phyloP scores from a whole-genome alignment of 225 moss, liverwort and hornwort species.

The Pseudisothecium myosuroides region DNA sequence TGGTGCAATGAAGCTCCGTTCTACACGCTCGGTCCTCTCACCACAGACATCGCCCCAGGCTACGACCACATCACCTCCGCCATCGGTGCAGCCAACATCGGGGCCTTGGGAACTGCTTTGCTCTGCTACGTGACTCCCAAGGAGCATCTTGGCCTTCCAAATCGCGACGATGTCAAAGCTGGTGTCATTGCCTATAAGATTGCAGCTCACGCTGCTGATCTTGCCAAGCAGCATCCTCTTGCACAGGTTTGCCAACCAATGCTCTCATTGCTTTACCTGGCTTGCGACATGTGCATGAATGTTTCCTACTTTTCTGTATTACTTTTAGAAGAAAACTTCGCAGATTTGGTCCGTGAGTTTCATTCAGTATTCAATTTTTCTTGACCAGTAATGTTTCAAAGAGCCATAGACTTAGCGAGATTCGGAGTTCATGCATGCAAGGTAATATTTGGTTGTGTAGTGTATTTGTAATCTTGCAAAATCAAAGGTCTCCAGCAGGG shows the following conservation, averaged over 20 bases:
- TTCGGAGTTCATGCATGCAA: neutral
- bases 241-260: slow-evolving; percentile 34
- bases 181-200: slow-evolving; percentile 95
- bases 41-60: slow-evolving; percentile 90
- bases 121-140: slow-evolving; percentile 94
- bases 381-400: neutral
- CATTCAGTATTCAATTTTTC: neutral
- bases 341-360: neutral
- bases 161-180: slow-evolving; percentile 86
- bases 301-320: neutral
- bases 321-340: neutral
- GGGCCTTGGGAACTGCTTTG: slow-evolving; percentile 82
- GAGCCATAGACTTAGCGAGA: neutral
- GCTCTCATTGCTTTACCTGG: neutral
- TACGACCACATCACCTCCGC: slow-evolving; percentile 97
- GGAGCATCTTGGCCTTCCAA: slow-evolving; percentile 89
- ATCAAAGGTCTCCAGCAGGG: neutral
- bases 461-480: neutral
- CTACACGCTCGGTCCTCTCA: slow-evolving; percentile 89
- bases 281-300: neutral
- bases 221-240: slow-evolving; percentile 74
- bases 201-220: slow-evolving; percentile 87
- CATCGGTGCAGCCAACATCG: slow-evolving; percentile 92
- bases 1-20: slow-evolving; percentile 95
- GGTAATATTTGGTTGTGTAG: neutral